phyloP scores from a whole-genome alignment of 345 rosid genomes.

The Cochlearia excelsa region DNA sequence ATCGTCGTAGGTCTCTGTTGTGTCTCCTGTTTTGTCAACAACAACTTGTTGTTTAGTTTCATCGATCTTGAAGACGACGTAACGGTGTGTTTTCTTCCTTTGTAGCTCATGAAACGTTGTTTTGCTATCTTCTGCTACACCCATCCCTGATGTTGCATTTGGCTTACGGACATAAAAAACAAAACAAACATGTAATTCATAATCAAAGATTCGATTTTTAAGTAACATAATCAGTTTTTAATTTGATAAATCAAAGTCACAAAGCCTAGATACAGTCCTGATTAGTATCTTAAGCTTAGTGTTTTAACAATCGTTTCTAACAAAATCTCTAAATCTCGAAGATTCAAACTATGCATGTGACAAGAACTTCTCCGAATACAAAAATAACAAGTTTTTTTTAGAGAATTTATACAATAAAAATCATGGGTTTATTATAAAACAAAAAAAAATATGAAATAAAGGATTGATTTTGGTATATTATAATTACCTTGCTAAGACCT shows the following conservation, averaged over 20 bases:
- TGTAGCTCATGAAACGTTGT: slow-evolving; percentile 59
- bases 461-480: neutral
- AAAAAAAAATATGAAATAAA: neutral
- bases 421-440: neutral
- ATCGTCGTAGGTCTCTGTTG: slow-evolving; percentile 63
- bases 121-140: slow-evolving; percentile 63
- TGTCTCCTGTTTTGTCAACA: slow-evolving; percentile 66
- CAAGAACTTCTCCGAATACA: neutral
- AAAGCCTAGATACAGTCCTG: no score
- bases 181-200: neutral
- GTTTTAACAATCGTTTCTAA: no score
- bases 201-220: slow-evolving; percentile 13
- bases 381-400: no score
- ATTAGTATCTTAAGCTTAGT: no score
- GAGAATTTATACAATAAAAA: neutral
- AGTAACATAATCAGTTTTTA: neutral
- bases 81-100: slow-evolving; percentile 66
- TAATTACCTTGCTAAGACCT: slow-evolving; percentile 49
- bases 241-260: neutral
- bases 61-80: slow-evolving; percentile 61
- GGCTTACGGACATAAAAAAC: slow-evolving; percentile 39
- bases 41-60: slow-evolving; percentile 58
- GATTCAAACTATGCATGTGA: slow-evolving; percentile 16
- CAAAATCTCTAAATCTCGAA: neutral
- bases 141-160: slow-evolving; percentile 81